Evolutionary conservation across 2,329 filamentous ascomycete genomes (phyloP).

Genomic region (Hysterium pulicare): DNA sequence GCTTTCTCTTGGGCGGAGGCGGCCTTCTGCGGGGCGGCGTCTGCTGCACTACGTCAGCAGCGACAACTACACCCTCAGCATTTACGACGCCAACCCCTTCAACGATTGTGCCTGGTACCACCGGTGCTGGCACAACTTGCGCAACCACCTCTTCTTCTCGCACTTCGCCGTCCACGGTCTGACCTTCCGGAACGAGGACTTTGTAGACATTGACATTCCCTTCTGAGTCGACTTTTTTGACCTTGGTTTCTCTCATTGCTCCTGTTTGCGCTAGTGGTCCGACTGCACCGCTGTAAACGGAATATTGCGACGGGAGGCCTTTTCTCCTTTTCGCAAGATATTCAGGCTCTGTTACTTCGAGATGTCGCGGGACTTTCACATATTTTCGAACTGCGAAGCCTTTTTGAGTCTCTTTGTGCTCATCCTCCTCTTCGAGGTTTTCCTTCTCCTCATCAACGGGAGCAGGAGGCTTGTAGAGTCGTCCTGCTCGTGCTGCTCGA

Average conservation of each 20-base stretch:
- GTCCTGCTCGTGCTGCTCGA: slow-evolving; percentile 73
- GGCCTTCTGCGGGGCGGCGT: slow-evolving; percentile 61
- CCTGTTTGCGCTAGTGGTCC: slow-evolving; percentile 17
- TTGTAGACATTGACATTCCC: slow-evolving; percentile 84
- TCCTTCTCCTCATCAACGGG: slow-evolving; percentile 63
- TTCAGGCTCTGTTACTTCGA: slow-evolving; percentile 58
- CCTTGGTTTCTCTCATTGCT: slow-evolving; percentile 72
- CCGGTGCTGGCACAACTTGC: slow-evolving; percentile 45
- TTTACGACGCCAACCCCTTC: slow-evolving; percentile 60
- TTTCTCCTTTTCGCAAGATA: slow-evolving; percentile 61
- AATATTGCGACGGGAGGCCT: slow-evolving; percentile 51
- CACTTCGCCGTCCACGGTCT: slow-evolving; percentile 77
- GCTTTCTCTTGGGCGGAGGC: slow-evolving; percentile 76
- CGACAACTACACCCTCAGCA: slow-evolving; percentile 58
- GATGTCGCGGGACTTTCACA: slow-evolving; percentile 53
- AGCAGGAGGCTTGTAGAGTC: slow-evolving; percentile 68
- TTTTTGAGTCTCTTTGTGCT: slow-evolving; percentile 43
- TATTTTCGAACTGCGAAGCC: slow-evolving; percentile 59
- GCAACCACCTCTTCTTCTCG: slow-evolving; percentile 53
- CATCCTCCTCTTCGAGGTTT: slow-evolving; percentile 42
- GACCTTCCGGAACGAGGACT: slow-evolving; percentile 75
- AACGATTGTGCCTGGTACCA: slow-evolving; percentile 57
- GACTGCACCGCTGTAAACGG: slow-evolving; percentile 11
- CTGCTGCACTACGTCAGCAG: slow-evolving; percentile 43
- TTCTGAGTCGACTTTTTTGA: slow-evolving; percentile 69